phyloP scores from a whole-genome alignment of 805 yeast species.

The Candida bentonensis region DNA sequence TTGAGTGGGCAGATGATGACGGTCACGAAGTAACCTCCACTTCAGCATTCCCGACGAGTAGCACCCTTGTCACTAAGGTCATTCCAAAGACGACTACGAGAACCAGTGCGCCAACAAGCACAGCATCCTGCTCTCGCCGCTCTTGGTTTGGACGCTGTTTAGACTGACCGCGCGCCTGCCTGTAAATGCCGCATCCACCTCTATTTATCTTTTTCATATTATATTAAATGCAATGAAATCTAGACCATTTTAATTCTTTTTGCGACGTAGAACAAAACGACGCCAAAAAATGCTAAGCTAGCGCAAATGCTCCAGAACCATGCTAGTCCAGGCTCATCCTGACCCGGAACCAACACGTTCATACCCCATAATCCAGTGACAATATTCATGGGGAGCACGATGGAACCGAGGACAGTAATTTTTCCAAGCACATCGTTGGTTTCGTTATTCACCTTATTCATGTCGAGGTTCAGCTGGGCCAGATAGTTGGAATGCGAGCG shows the following conservation, averaged over 20 bases:
- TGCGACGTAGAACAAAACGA: conserved; percentile 12
- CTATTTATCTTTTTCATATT: too few relatives aligned
- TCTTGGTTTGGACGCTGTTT: conserved; percentile 1
- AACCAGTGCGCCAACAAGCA: not conserved
- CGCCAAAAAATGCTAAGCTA: conserved; percentile 18
- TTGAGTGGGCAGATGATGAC: conserved; percentile 21
- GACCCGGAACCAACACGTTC: conserved; percentile 97
- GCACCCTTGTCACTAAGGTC: not conserved
- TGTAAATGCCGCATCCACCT: too few relatives aligned
- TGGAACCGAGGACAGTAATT: conserved; percentile 85
- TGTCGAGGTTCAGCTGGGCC: conserved; percentile 94
- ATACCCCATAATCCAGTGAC: conserved; percentile 98
- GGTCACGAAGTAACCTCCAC: too few relatives aligned
- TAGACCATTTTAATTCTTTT: not conserved
- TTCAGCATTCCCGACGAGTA: too few relatives aligned
- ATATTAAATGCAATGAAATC: too few relatives aligned
- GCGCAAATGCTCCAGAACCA: conserved; percentile 44
- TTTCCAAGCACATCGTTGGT: conserved; percentile 94
- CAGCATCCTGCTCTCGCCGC: not conserved
- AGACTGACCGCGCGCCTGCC: too few relatives aligned
- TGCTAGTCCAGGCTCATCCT: conserved; percentile 39
- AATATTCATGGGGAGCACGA: conserved; percentile 87
- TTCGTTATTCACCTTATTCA: conserved; percentile 93
- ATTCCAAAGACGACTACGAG: not conserved
- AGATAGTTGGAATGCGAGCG: conserved; percentile 92